These are phyloP conservation scores for Diatrype stigma DNA, from an alignment of 2,329 filamentous ascomycete genomes.

Conservation along the genomic window DNA sequence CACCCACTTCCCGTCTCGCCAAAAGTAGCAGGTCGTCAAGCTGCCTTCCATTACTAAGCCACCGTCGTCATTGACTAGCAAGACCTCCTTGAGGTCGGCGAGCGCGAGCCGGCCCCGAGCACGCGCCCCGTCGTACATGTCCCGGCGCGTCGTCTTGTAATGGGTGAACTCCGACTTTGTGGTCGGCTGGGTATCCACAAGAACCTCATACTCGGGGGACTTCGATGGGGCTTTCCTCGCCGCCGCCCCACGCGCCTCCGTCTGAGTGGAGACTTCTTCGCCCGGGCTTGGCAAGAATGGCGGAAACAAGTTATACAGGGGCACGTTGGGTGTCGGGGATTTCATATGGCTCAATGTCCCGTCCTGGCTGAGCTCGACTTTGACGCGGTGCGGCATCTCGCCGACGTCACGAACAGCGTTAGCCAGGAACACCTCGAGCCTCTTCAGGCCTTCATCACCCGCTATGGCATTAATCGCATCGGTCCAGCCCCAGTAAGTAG, in stretches of 20 bases:
- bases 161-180: slow-evolving; percentile 63
- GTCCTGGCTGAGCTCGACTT: slow-evolving; percentile 48
- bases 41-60: slow-evolving; percentile 80
- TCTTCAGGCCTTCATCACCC: slow-evolving; percentile 41
- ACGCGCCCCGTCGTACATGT: slow-evolving; percentile 68
- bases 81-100: slow-evolving; percentile 61
- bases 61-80: slow-evolving; percentile 60
- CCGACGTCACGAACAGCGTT: slow-evolving; percentile 20
- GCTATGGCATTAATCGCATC: slow-evolving; percentile 39
- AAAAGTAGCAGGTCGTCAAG: slow-evolving; percentile 78
- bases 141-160: slow-evolving; percentile 78
- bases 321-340: slow-evolving; percentile 16
- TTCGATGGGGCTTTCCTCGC: slow-evolving; percentile 14
- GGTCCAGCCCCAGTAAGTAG: slow-evolving; percentile 52
- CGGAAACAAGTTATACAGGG: slow-evolving; percentile 51
- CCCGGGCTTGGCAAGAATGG: slow-evolving; percentile 44
- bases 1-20: slow-evolving; percentile 67
- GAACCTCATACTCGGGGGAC: slow-evolving; percentile 36
- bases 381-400: slow-evolving; percentile 43
- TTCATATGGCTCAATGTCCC: slow-evolving; percentile 43
- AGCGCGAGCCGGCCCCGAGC: slow-evolving; percentile 51
- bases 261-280: slow-evolving; percentile 12
- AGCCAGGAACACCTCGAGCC: slow-evolving; percentile 36
- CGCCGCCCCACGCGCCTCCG: slow-evolving; percentile 12
- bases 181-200: slow-evolving; percentile 40